Percentiles rank a stretch among this genome's conserved stretches.
phyloP scores from a whole-genome alignment of 805 yeast genomes.

The Kodamaea neixiangensis region DNA sequence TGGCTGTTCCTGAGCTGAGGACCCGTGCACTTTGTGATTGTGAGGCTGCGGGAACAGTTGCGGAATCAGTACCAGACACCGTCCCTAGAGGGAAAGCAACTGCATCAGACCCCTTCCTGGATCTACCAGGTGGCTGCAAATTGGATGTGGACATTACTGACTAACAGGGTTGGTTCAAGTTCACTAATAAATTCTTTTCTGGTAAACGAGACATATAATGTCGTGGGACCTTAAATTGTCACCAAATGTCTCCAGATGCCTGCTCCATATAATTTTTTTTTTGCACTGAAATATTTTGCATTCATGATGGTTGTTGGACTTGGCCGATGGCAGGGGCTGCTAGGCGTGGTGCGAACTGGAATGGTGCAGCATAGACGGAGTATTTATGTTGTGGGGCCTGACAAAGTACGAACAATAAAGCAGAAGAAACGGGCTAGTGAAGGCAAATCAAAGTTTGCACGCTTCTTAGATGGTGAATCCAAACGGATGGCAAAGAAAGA shows the following conservation, averaged over 20 bases:
- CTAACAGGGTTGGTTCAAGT: not conserved
- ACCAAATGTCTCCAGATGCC: not conserved
- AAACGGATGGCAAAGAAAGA: conserved; percentile 20
- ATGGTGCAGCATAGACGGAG: not conserved
- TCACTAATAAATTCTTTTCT: not conserved
- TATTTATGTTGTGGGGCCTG: conserved; percentile 7
- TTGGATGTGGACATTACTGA: conserved; percentile 4
- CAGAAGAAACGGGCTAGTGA: conserved; percentile 4
- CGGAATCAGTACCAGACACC: conserved; percentile 24
- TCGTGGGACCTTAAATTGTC: not conserved
- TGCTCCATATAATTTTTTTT: not conserved
- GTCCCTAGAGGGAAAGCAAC: conserved; percentile 21
- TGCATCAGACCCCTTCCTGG: conserved; percentile 19
- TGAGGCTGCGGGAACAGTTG: conserved; percentile 15
- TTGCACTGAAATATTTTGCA: not conserved
- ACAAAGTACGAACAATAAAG: conserved; percentile 1
- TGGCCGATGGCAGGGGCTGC: not conserved
- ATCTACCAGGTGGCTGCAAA: conserved; percentile 16
- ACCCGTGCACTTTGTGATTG: conserved; percentile 17
- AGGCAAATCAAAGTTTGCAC: conserved; percentile 5
- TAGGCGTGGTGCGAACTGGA: not conserved
- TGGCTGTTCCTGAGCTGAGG: conserved; percentile 17
- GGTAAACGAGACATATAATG: not conserved
- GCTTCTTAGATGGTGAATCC: conserved; percentile 22
- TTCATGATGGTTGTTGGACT: not conserved